Base-by-base conservation (phyloP, 805 yeast species). In the Hanseniaspora mollemarum region DNA sequence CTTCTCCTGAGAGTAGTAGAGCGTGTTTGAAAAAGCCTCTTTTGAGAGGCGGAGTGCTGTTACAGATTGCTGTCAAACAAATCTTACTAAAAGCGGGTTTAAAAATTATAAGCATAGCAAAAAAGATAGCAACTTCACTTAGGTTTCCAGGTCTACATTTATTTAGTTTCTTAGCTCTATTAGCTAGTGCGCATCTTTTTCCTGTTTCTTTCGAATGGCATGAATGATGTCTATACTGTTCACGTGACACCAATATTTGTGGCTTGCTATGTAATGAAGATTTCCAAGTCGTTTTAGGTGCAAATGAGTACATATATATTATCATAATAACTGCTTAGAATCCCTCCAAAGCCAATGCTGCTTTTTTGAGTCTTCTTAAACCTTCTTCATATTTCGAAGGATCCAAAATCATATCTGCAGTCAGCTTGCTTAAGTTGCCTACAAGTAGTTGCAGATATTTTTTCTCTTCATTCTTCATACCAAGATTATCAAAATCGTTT, bases 351-450 rank as follows among this genome's bases (percentile, higher is more conserved):
- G 88, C 94, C 51, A 83, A 71, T 52, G 87, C 74, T 0, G 96
- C 96, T 57, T 80, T 80, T 57, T 83, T 83, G 58, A 90, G 69
- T 56, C 97, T 71, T 55, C 76, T 72, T 40, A 86, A 74, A 12
- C 96, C 95, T 54, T 86, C 87, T 15, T 79, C 80, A 53, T 83
- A 81, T 59, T 92, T 77, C 26, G 76, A 77, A 26, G 86, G 86
- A 63, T 90, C 95, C 51, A 85, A 62, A 49, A 87, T 83, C 85
- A 92, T 87, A 60, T 87, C 96, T 49, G 88, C 86, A 2, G 95
- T 87, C 53, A 92, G 73, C 58, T 92, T 73, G 36, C 92, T 81
- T 43, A 90, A 70, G 1, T 94, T 80, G 59, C 87, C 95, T 2
- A 90, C 83, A 44, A 90, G 78, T 64, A 86, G 80, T 60, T 90